A percentile compares a stretch with the other conserved stretches of the same genome.
Conservation (phyloP, 2,329 filamentous ascomycete genomes). For the Xylaria multiplex region DNA sequence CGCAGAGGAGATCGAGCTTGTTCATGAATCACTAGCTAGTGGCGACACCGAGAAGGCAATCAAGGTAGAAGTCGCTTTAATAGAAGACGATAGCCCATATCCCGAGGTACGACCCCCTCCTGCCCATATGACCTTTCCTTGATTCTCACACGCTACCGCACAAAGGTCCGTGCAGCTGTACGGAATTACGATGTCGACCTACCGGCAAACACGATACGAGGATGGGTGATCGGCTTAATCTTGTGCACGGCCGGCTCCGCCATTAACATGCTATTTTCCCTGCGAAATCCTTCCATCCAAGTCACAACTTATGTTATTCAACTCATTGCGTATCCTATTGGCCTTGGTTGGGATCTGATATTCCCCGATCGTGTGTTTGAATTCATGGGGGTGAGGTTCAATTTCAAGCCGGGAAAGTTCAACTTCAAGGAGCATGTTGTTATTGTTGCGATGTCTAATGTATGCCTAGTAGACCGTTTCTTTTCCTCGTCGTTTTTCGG, state of each 20-base stretch:
- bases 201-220: constrained; percentile 66
- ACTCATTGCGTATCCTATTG: constrained; percentile 62
- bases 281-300: constrained; percentile 61
- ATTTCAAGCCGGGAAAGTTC: constrained; percentile 55
- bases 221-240: constrained; percentile 67
- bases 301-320: constrained; percentile 66
- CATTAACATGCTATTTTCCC: constrained; percentile 64
- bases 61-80: constrained; percentile 57
- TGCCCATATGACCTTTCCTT: background rate
- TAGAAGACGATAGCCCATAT: constrained; percentile 67
- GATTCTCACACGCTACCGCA: constrained; percentile 24
- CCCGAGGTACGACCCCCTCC: constrained; percentile 52
- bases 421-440: constrained; percentile 53
- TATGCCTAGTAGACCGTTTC: constrained; percentile 50
- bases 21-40: constrained; percentile 58
- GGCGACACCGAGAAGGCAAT: constrained; percentile 58
- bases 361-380: constrained; percentile 50
- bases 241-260: constrained; percentile 67
- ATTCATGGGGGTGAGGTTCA: constrained; percentile 51
- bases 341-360: constrained; percentile 50
- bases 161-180: constrained; percentile 50
- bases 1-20: constrained; percentile 61
- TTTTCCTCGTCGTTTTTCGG: background rate
- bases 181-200: constrained; percentile 62
- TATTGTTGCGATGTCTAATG: constrained; percentile 70